Evolutionary conservation across 768 basidiomycete genomes (phyloP).

Genomic region (Porpolomopsis calyptriformis): DNA sequence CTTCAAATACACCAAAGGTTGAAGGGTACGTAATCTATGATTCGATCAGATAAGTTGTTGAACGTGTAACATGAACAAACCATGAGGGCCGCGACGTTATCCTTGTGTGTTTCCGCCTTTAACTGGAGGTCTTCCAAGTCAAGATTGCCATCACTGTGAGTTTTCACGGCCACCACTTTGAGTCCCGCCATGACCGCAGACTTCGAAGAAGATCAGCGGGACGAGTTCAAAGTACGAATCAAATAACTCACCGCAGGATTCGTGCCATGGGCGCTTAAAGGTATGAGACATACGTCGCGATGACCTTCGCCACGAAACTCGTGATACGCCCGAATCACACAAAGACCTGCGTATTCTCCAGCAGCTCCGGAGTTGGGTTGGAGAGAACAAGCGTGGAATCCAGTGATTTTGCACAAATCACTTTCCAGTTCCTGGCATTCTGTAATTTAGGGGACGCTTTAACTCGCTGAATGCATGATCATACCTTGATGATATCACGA

Average conservation of each 20-base stretch:
- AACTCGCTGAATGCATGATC: not conserved
- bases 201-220: conserved; percentile 29
- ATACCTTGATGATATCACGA: conserved; percentile 63
- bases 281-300: conserved; percentile 87
- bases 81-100: conserved; percentile 94
- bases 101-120: conserved; percentile 87
- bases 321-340: conserved; percentile 90
- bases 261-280: conserved; percentile 93
- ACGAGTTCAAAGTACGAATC: not conserved
- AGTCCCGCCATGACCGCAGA: conserved; percentile 96
- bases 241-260: conserved; percentile 77
- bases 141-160: conserved; percentile 74
- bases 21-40: conserved; percentile 88
- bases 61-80: conserved; percentile 26
- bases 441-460: not conserved
- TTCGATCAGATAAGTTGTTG: conserved; percentile 2
- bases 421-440: conserved; percentile 67
- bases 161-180: conserved; percentile 94
- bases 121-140: conserved; percentile 75
- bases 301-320: conserved; percentile 77
- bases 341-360: conserved; percentile 94
- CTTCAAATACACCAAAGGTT: conserved; percentile 96
- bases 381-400: conserved; percentile 92
- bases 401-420: conserved; percentile 89
- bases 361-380: conserved; percentile 99